phyloP scores from a whole-genome alignment of 108 stramenopile species.

The Skeletonema tropicum region DNA sequence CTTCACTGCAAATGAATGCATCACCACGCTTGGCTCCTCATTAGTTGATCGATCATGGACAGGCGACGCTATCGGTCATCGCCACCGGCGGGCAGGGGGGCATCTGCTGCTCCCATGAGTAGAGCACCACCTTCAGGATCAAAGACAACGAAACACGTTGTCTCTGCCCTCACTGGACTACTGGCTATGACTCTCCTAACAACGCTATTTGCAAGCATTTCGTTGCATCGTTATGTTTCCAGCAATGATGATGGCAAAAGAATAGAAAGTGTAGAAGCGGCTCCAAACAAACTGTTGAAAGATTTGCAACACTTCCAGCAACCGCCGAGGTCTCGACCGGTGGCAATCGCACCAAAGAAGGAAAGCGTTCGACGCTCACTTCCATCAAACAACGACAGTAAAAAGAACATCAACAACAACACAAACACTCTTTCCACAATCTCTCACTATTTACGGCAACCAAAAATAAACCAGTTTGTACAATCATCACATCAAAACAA shows the following conservation, averaged over 20 bases:
- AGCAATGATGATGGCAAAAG: background rate
- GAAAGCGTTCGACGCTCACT: background rate
- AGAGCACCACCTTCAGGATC: background rate
- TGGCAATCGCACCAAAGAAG: background rate
- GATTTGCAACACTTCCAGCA: background rate
- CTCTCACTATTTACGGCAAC: background rate
- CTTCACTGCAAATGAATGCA: too few species aligned
- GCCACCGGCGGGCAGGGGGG: background rate
- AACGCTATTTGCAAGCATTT: background rate
- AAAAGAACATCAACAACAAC: background rate
- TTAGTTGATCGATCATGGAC: slow-evolving; percentile 8
- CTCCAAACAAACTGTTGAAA: background rate
- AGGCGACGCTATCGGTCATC: background rate
- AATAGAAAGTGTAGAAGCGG: background rate
- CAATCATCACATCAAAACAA: background rate
- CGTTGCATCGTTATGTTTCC: background rate
- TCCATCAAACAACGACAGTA: background rate
- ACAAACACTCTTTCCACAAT: background rate
- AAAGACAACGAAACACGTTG: background rate
- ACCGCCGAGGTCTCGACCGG: background rate
- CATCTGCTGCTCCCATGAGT: background rate
- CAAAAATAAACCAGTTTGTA: background rate
- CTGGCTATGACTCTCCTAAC: background rate
- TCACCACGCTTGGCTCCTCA: too few species aligned
- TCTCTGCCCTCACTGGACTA: background rate